Conservation (phyloP, 805 yeast species). For the Yarrowia divulgata region DNA sequence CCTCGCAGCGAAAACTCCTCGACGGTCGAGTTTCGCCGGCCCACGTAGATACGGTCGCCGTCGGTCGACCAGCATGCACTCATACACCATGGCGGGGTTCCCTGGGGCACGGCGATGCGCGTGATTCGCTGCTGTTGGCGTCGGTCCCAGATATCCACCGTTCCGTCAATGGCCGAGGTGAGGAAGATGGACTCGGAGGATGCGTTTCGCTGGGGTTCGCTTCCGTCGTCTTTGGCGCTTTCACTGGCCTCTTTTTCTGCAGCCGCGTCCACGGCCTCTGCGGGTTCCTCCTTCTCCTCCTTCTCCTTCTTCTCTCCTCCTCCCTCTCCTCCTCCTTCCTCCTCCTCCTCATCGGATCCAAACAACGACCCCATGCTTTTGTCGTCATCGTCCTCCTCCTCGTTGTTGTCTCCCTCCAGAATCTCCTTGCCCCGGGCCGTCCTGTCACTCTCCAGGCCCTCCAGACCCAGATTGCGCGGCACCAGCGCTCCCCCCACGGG, state of each 20-base stretch:
- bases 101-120: conserved; percentile 61
- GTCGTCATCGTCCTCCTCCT: conserved; percentile 43
- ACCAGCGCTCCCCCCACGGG: conserved; percentile 48
- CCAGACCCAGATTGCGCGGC: conserved; percentile 43
- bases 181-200: conserved; percentile 59
- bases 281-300: conserved; percentile 9
- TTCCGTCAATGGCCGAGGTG: conserved; percentile 85
- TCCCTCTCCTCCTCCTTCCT: conserved; percentile 13
- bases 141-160: conserved; percentile 81
- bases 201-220: neutral
- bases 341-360: conserved; percentile 63
- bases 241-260: conserved; percentile 35
- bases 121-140: conserved; percentile 58
- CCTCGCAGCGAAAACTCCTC: conserved; percentile 58
- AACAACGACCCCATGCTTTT: conserved; percentile 61
- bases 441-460: conserved; percentile 43
- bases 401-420: conserved; percentile 39
- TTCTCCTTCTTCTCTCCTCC: neutral
- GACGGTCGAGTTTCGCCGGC: conserved; percentile 86
- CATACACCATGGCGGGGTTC: conserved; percentile 94
- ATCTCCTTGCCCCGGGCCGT: conserved; percentile 36
- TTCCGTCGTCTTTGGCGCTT: conserved; percentile 39
- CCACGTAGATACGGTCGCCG: conserved; percentile 81
- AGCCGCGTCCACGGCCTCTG: neutral
- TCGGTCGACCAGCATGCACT: conserved; percentile 81